Evolutionary conservation across 805 yeast species (phyloP), one percentile per base, ranked within the genome.

Genomic region (Yamadazyma laniorum): DNA sequence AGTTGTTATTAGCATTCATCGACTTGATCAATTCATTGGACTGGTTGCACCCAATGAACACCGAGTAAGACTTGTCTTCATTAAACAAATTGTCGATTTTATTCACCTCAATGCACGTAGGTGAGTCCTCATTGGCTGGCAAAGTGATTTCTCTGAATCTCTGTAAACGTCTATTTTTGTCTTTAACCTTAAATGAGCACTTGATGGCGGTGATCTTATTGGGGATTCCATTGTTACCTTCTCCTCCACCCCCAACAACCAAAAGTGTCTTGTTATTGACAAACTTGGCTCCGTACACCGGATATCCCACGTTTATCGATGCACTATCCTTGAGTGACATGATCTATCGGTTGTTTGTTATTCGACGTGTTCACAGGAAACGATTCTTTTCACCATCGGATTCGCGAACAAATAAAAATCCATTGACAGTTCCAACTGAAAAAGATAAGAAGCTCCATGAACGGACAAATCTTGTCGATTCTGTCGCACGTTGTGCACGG

Each of bases 241-340:
- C 95, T 18, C 97, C 98, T 21, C 97, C 97, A 31, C 99, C 99
- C 29, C 99, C 99, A 3, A 88, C 80, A 19, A 83, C 83, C 34
- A 89, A 59, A 18, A 90, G 58, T 1, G 80, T 74, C 43, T 68
- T 63, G 45, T 80, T 73, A 48, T 75, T 70, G 31, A 81, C 67
- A 56, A 87, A 89, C 43, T 77, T 76, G 37, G 91, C 82, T 2
- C 88, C 91, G 50, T 83, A 85, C 9, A 89, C 71, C 1, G 99
- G 98, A 51, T 81, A 85, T 2, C 86, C 91, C 13, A 67, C 56
- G 42, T 64, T 65, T 25, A 69, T 52, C 17, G 58, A 50, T 6
- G 70, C 68, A 19, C 62, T 53, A 25, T 66, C 59, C 34, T 59
- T 62, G 23, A 59, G 48, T 18, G 65, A 58, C 67, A 61, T 61